phyloP scores from a whole-genome alignment of 208 protist genomes.

The Kentomonas sorsogonicus region DNA sequence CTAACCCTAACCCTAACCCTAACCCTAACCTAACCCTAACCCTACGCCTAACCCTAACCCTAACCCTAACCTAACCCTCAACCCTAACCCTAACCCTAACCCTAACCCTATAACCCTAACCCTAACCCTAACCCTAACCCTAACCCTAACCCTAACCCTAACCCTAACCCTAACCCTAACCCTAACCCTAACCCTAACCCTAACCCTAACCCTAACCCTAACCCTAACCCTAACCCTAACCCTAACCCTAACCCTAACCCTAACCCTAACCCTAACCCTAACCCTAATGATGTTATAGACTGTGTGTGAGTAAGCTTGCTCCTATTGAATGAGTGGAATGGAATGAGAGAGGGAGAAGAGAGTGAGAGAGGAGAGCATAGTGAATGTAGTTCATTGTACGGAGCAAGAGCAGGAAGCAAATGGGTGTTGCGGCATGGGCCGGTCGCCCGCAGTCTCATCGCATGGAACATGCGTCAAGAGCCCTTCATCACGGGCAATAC shows the following conservation, averaged over 20 bases:
- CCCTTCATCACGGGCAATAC: too few relatives aligned
- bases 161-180: conserved; percentile 6
- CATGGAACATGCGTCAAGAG: too few relatives aligned
- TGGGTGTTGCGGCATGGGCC: too few relatives aligned
- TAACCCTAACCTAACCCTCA: not conserved
- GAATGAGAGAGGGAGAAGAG: too few relatives aligned
- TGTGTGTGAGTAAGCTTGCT: too few relatives aligned
- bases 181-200: conserved; percentile 3
- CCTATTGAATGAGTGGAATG: too few relatives aligned
- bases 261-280: conserved; percentile 2
- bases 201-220: conserved; percentile 6
- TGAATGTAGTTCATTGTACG: too few relatives aligned
- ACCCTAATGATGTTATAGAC: not conserved
- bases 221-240: conserved; percentile 4
- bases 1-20: too few relatives aligned
- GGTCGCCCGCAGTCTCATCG: too few relatives aligned
- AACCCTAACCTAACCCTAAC: too few relatives aligned
- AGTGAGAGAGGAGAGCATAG: too few relatives aligned
- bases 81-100: conserved; percentile 5
- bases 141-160: not conserved
- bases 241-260: conserved; percentile 4
- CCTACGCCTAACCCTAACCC: conserved; percentile 5
- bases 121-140: conserved; percentile 3
- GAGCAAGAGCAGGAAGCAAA: too few relatives aligned
- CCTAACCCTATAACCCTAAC: not conserved